A percentile compares a stretch with the other conserved stretches of the same genome.
Evolutionary conservation across 495 filamentous ascomycete genomes (phyloP).

Genomic region (Talaromyces ruber): DNA sequence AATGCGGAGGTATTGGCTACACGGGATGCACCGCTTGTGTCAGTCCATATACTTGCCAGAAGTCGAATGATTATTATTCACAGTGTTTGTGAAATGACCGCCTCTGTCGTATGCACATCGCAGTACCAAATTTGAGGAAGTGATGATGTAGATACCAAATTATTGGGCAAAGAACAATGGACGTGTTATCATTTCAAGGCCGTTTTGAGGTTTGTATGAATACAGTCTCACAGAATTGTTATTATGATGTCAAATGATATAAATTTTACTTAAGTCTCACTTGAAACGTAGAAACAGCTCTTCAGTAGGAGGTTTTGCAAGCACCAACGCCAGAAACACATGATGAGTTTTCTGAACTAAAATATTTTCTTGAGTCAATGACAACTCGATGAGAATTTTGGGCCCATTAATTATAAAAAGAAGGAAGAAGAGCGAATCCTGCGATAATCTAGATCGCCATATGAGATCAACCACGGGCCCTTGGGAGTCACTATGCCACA

Average conservation of each 20-base stretch:
- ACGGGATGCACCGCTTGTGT: conserved; percentile 40
- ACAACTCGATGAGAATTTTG: too few species aligned
- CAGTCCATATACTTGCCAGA: conserved; percentile 27
- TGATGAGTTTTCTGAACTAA: not conserved
- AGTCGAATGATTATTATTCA: conserved; percentile 32
- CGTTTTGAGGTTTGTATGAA: not conserved
- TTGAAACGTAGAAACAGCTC: not conserved
- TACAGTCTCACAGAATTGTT: not conserved
- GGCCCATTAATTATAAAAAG: too few species aligned
- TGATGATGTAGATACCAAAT: not conserved
- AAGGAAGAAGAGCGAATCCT: too few species aligned
- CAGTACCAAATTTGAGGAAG: not conserved
- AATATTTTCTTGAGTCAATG: too few species aligned
- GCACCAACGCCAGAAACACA: not conserved
- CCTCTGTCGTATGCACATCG: not conserved
- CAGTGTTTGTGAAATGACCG: conserved; percentile 29
- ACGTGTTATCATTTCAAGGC: not conserved
- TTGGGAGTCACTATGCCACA: too few species aligned
- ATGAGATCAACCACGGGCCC: too few species aligned
- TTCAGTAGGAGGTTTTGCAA: not conserved
- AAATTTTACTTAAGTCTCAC: not conserved
- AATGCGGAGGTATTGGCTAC: conserved; percentile 43
- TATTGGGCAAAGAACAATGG: not conserved
- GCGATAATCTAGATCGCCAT: too few species aligned
- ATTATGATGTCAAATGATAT: not conserved